phyloP scores from a whole-genome alignment of 257 asterid species.

The Solanum tarapatanum region DNA sequence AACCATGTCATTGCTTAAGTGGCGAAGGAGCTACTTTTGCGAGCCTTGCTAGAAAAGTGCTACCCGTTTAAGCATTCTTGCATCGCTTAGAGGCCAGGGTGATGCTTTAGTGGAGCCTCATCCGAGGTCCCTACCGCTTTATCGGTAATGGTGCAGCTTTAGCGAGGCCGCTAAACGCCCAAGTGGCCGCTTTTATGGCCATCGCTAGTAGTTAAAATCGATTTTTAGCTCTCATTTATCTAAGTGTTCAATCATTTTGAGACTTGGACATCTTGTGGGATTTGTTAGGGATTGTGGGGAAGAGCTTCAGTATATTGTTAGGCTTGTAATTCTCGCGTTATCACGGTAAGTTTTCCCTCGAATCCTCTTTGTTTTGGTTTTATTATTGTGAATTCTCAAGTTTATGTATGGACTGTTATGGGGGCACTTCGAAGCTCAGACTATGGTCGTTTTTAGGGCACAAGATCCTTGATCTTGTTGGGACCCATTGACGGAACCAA shows the following conservation, averaged over 20 bases:
- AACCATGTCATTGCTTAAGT: too few species aligned
- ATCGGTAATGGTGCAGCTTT: background rate
- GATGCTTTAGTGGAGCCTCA: background rate
- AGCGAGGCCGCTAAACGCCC: background rate
- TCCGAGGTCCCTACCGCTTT: background rate
- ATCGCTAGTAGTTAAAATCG: background rate
- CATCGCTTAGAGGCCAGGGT: background rate
- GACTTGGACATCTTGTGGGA: background rate
- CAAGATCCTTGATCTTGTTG: background rate
- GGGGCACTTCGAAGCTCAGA: background rate
- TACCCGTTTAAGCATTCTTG: background rate
- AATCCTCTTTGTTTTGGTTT: background rate
- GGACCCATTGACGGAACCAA: background rate
- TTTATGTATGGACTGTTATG: background rate
- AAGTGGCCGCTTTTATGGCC: background rate
- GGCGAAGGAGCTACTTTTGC: background rate
- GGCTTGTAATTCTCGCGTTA: background rate
- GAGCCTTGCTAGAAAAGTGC: background rate
- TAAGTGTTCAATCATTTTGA: background rate
- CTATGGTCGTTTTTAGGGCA: background rate
- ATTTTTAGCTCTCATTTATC: background rate
- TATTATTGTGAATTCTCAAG: background rate
- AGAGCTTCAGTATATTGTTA: too few species aligned
- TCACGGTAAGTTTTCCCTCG: background rate
- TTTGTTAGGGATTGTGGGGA: background rate